Percentiles rank a stretch among this genome's conserved stretches.
Conservation (phyloP, 768 basidiomycete genomes). For the Peribolospora kevripleyi region DNA sequence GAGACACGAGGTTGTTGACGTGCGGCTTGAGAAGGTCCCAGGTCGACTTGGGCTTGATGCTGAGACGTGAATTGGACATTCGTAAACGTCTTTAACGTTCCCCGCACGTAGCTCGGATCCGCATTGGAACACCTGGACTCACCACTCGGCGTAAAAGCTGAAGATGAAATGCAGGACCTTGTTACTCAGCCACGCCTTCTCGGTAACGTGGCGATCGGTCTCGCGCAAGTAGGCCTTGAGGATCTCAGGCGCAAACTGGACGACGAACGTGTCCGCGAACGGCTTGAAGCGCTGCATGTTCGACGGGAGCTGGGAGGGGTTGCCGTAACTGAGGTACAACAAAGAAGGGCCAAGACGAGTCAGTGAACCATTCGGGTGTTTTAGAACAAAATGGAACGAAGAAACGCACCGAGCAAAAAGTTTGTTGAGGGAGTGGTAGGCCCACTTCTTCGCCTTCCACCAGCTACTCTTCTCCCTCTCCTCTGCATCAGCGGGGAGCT, state of each 20-base stretch:
- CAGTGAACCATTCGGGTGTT: background rate
- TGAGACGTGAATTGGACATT: slow-evolving; percentile 15
- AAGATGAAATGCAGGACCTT: slow-evolving; percentile 67
- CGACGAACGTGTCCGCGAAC: slow-evolving; percentile 70
- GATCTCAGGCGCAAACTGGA: slow-evolving; percentile 80
- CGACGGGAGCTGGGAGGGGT: slow-evolving; percentile 59
- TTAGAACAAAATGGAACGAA: background rate
- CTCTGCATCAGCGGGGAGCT: slow-evolving; percentile 43
- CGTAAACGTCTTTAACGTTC: background rate
- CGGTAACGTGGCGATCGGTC: slow-evolving; percentile 46
- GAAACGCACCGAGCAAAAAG: slow-evolving; percentile 42
- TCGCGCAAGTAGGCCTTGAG: slow-evolving; percentile 49
- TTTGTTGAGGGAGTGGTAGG: slow-evolving; percentile 50
- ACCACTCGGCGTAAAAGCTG: slow-evolving; percentile 74
- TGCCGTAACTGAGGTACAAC: slow-evolving; percentile 37
- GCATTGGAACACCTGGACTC: slow-evolving; percentile 11
- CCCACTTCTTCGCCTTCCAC: slow-evolving; percentile 90
- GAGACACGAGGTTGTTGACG: slow-evolving; percentile 47
- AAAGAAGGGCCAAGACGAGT: background rate
- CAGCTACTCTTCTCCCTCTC: slow-evolving; percentile 56
- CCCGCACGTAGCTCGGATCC: background rate
- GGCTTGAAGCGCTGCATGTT: slow-evolving; percentile 40
- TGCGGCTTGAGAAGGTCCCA: slow-evolving; percentile 73
- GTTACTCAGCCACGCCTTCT: slow-evolving; percentile 52
- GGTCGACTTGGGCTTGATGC: slow-evolving; percentile 79